Percentiles rank a stretch among this genome's conserved stretches.
These are phyloP conservation scores for Xylaria castorea DNA, from an alignment of 495 filamentous ascomycete species.

Conservation along the genomic window DNA sequence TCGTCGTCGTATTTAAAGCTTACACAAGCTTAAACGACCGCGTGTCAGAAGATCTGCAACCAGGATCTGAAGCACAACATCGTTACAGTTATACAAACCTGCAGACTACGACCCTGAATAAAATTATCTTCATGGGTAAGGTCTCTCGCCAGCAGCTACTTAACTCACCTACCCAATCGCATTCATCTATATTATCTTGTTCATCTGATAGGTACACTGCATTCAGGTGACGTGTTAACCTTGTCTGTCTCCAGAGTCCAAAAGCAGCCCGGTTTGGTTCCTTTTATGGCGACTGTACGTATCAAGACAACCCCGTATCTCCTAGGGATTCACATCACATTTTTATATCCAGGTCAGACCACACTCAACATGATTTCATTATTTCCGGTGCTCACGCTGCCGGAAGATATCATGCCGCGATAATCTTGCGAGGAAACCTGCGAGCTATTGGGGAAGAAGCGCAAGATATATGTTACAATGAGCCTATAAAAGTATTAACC, in stretches of 20 bases:
- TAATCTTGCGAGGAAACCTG: not conserved
- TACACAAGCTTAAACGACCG: not conserved
- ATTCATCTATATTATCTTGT: not conserved
- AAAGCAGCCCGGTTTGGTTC: not conserved
- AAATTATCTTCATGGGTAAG: not conserved
- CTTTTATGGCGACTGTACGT: not conserved
- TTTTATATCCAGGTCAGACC: constrained; percentile 1
- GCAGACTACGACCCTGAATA: not conserved
- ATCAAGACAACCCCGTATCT: constrained; percentile 1
- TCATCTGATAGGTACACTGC: constrained; percentile 6
- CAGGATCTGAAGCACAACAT: constrained; percentile 22
- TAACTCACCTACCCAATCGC: not conserved
- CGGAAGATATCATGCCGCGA: not conserved
- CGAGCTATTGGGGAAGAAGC: not conserved
- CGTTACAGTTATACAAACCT: constrained; percentile 1
- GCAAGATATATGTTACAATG: not conserved
- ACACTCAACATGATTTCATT: not conserved
- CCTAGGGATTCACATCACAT: not conserved
- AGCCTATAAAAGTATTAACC: not conserved
- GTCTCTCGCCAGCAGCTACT: not conserved
- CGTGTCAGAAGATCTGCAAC: constrained; percentile 24
- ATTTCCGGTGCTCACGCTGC: not conserved
- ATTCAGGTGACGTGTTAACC: not conserved
- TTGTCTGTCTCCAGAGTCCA: not conserved
- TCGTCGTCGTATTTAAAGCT: not conserved